Percentiles rank a stretch among this genome's conserved stretches.
Evolutionary conservation across 768 basidiomycete genomes (phyloP).

Genomic region (Boletus sp.): DNA sequence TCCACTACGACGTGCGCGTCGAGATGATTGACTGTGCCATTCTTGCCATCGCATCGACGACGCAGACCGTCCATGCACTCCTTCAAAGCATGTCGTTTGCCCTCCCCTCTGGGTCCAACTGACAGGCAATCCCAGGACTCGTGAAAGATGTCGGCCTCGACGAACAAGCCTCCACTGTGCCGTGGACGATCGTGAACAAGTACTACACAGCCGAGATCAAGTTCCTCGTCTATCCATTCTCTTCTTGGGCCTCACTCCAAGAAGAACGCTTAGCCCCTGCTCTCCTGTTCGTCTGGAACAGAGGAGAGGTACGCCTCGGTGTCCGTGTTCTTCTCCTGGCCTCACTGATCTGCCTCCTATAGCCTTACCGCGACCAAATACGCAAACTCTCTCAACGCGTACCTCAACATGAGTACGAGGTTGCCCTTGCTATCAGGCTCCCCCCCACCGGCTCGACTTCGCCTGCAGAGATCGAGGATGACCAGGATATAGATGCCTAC

Average conservation of each 20-base stretch:
- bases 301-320: slow-evolving; percentile 53
- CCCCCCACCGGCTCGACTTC: slow-evolving; percentile 17
- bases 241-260: slow-evolving; percentile 40
- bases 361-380: slow-evolving; percentile 62
- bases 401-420: slow-evolving; percentile 59
- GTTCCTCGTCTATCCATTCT: slow-evolving; percentile 52
- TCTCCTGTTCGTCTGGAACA: slow-evolving; percentile 66
- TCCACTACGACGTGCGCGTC: background rate
- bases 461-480: slow-evolving; percentile 39
- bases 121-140: slow-evolving; percentile 22
- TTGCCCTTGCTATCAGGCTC: slow-evolving; percentile 64
- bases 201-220: slow-evolving; percentile 80
- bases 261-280: slow-evolving; percentile 52
- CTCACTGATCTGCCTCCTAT: slow-evolving; percentile 7
- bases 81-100: slow-evolving; percentile 22
- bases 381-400: slow-evolving; percentile 47
- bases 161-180: slow-evolving; percentile 34
- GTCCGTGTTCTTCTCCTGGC: background rate
- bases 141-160: slow-evolving; percentile 16
- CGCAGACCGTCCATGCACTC: slow-evolving; percentile 16
- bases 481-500: slow-evolving; percentile 60
- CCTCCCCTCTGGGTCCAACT: slow-evolving; percentile 9
- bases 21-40: slow-evolving; percentile 24
- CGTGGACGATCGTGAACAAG: slow-evolving; percentile 76
- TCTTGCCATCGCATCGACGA: slow-evolving; percentile 24